Evolutionary conservation across 352 stramenopile species (phyloP).

Genomic region (Globisporangium yorkense): DNA sequence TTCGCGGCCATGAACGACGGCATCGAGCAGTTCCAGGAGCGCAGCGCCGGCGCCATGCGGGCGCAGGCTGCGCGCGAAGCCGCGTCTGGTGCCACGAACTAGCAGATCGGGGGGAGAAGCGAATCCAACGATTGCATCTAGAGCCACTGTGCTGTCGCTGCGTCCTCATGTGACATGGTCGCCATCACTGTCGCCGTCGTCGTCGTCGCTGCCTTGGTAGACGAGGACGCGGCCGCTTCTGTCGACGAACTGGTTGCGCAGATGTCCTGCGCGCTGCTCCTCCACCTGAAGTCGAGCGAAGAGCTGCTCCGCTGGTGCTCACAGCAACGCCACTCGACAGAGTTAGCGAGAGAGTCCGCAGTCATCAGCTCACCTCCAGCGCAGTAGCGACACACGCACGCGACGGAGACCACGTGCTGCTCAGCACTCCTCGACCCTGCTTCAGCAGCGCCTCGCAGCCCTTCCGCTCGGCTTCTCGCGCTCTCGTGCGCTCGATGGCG

Average conservation of each 20-base stretch:
- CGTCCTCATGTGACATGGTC: constrained; percentile 11
- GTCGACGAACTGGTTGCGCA: constrained; percentile 61
- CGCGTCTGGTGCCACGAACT: constrained; percentile 18
- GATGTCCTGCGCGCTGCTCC: constrained; percentile 38
- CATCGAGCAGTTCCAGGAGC: constrained; percentile 79
- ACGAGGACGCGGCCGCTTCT: constrained; percentile 43
- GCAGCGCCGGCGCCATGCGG: constrained; percentile 62
- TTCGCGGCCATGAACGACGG: constrained; percentile 73
- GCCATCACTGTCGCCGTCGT: constrained; percentile 2
- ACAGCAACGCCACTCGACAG: not conserved
- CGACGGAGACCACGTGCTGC: constrained; percentile 43
- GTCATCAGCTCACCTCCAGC: not conserved
- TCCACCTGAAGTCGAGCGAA: constrained; percentile 37
- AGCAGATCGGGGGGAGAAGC: constrained; percentile 18
- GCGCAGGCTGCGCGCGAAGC: constrained; percentile 71
- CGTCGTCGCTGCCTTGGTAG: constrained; percentile 25
- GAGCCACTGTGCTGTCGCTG: too few relatives aligned
- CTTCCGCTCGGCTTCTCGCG: constrained; percentile 24
- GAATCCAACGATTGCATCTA: too few relatives aligned
- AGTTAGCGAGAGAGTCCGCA: not conserved
- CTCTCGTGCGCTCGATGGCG: constrained; percentile 30
- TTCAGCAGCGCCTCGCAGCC: constrained; percentile 23
- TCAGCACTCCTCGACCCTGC: constrained; percentile 33
- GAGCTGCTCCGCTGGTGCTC: constrained; percentile 32
- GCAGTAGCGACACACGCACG: constrained; percentile 19